Base-by-base conservation (phyloP, 129 eudicot genomes). In the Helianthus tuberosus region DNA sequence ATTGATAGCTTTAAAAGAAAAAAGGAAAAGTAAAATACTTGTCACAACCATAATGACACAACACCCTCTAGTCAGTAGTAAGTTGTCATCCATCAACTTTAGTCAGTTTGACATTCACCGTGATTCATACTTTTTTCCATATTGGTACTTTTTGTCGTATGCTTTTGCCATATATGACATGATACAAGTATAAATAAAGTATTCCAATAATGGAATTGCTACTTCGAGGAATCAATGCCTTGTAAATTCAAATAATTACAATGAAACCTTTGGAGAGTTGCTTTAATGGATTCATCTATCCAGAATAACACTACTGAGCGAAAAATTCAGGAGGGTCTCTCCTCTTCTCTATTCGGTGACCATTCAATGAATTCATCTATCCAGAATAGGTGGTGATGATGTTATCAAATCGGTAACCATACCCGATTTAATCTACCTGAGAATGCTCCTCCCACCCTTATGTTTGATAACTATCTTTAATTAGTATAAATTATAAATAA, bases 111-210 rank as follows among this genome's bases (percentile, higher is more conserved):
- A 78, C 77, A 71, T 71, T 71, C 73, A 71, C 41, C 49, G 52
- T 51, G 60, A 63, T 54, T 53, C 36, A 36, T 12, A 46, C 73
- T 39, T 66, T 75, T 75, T 64, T 38, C 20, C 48, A 38, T 29
- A 4, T 59, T 62, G 57, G 60, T 43, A 71, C 82, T 39, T 38
- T 50, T 71, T 78, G 82, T 71, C 63, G 64, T 70, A 70, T 77
- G 77, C 82, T 62, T 77, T 77, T 77, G 35, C 82, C 72, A 69
- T n/a, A 77, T 23, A 60, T 77, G 76, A 78, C 72, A 70, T 78
- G 76, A 51, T 78, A 60, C 25, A 70, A 70, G 39, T 52, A 16
- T 77, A 70, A 59, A 25, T 77, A 70, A 59, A 25, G 41, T 25
- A 38, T 69, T 51, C 82, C 48, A 48, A 23, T 70, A 77, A 69